A percentile compares a stretch with the other conserved stretches of the same genome.
Evolutionary conservation across 73 alveolate species (phyloP).

Genomic region (Paramecium tetraurelia): DNA sequence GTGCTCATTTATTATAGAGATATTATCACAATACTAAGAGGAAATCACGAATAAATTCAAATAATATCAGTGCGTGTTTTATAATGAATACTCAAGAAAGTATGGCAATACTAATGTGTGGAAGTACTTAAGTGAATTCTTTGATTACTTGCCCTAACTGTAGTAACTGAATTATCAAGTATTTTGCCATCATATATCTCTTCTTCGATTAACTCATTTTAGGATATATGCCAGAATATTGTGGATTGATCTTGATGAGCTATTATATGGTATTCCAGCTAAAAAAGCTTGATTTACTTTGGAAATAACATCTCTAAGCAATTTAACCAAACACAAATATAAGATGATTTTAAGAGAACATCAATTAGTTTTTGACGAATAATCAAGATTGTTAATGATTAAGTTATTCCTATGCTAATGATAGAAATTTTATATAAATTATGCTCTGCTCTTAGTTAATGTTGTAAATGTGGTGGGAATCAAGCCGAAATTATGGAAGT

Average conservation of each 20-base stretch:
- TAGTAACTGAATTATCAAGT: constrained; percentile 77
- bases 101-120: constrained; percentile 84
- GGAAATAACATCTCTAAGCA: constrained; percentile 77
- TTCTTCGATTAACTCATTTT: constrained; percentile 72
- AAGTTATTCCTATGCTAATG: constrained; percentile 79
- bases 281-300: constrained; percentile 78
- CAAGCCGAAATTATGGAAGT: constrained; percentile 77
- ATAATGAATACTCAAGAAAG: constrained; percentile 87
- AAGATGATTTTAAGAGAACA: constrained; percentile 91
- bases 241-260: constrained; percentile 93
- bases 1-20: constrained; percentile 66
- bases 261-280: constrained; percentile 66
- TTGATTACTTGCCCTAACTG: constrained; percentile 86
- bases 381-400: constrained; percentile 61
- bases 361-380: constrained; percentile 89
- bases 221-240: constrained; percentile 88
- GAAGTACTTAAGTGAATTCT: constrained; percentile 81
- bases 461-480: constrained; percentile 89
- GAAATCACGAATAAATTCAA: constrained; percentile 87
- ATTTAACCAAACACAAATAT: constrained; percentile 74
- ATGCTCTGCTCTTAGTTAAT: constrained; percentile 93
- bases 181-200: constrained; percentile 53
- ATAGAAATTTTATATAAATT: constrained; percentile 80
- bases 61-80: constrained; percentile 90
- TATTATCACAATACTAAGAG: constrained; percentile 69